phyloP scores from a whole-genome alignment of 192 early-diverging fungal species.

The Diversispora epigaea region DNA sequence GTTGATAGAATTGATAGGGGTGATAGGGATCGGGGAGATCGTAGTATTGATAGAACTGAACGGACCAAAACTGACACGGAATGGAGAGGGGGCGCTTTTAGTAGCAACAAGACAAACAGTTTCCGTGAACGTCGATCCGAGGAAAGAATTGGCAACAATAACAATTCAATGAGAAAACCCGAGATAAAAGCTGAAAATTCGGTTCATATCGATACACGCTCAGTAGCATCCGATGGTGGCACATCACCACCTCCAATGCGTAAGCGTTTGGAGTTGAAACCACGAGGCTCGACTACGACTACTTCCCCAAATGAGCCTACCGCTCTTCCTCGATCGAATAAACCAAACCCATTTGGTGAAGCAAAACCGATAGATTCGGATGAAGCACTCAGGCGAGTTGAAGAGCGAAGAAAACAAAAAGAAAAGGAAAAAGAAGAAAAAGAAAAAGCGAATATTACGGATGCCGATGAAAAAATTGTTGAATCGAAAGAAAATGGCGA shows the following conservation, averaged over 20 bases:
- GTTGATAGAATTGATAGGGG: slow-evolving; percentile 31
- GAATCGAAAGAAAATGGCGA: slow-evolving; percentile 15
- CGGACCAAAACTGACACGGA: slow-evolving; percentile 42
- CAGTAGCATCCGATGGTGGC: neutral
- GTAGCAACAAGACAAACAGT: slow-evolving; percentile 20
- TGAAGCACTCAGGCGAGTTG: slow-evolving; percentile 52
- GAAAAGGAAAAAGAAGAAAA: slow-evolving; percentile 47
- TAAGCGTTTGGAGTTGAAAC: slow-evolving; percentile 53
- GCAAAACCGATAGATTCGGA: slow-evolving; percentile 63
- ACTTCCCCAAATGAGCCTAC: neutral
- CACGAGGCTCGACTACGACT: slow-evolving; percentile 39
- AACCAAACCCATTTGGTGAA: slow-evolving; percentile 63
- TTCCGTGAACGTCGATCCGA: slow-evolving; percentile 27
- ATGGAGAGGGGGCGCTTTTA: slow-evolving; percentile 44
- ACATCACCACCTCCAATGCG: slow-evolving; percentile 42
- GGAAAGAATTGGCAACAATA: slow-evolving; percentile 18
- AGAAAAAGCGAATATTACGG: slow-evolving; percentile 20
- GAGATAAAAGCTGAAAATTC: slow-evolving; percentile 1
- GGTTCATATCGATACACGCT: neutral
- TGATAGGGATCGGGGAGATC: slow-evolving; percentile 36
- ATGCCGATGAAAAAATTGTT: neutral
- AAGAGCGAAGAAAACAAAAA: slow-evolving; percentile 53
- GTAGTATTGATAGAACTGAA: slow-evolving; percentile 38
- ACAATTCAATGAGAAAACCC: slow-evolving; percentile 16
- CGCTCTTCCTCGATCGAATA: slow-evolving; percentile 23